Conservation (phyloP, 768 basidiomycete genomes). For the Leccinum disarticulatum region DNA sequence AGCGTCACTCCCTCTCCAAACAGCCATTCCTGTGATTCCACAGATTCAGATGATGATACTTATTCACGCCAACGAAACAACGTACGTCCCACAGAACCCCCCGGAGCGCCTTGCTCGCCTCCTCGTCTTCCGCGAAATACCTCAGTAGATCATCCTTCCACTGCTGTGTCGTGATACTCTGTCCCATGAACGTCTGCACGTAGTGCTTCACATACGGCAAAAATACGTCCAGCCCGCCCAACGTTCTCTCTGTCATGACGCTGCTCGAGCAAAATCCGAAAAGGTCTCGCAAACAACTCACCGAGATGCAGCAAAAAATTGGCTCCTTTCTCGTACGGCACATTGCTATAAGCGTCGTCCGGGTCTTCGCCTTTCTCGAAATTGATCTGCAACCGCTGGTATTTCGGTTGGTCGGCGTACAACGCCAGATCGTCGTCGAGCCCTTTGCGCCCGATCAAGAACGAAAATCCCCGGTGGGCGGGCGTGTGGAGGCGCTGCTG, state of each 20-base stretch:
- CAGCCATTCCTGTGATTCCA: conserved; percentile 63
- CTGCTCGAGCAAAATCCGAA: neutral
- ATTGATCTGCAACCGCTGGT: conserved; percentile 75
- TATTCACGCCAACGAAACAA: neutral
- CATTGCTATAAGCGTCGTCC: conserved; percentile 70
- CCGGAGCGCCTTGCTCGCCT: conserved; percentile 59
- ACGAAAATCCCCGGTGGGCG: conserved; percentile 78
- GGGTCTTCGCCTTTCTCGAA: conserved; percentile 74
- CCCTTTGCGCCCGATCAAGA: conserved; percentile 69
- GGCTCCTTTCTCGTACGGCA: conserved; percentile 89
- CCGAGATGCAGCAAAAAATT: conserved; percentile 86
- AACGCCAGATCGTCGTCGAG: conserved; percentile 65
- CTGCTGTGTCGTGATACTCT: conserved; percentile 78
- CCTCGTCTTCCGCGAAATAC: conserved; percentile 63
- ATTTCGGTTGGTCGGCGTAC: conserved; percentile 59
- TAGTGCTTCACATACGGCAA: conserved; percentile 84
- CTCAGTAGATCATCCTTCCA: conserved; percentile 81
- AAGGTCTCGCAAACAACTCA: conserved; percentile 29
- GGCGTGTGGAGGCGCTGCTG: conserved; percentile 68
- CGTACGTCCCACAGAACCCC: conserved; percentile 77
- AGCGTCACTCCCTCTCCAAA: conserved; percentile 75
- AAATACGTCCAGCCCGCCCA: conserved; percentile 55
- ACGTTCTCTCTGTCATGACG: conserved; percentile 8
- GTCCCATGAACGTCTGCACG: conserved; percentile 75
- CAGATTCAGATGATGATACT: neutral